Base-by-base conservation (phyloP, 23 red algal species). In the Chondrus crispus region DNA sequence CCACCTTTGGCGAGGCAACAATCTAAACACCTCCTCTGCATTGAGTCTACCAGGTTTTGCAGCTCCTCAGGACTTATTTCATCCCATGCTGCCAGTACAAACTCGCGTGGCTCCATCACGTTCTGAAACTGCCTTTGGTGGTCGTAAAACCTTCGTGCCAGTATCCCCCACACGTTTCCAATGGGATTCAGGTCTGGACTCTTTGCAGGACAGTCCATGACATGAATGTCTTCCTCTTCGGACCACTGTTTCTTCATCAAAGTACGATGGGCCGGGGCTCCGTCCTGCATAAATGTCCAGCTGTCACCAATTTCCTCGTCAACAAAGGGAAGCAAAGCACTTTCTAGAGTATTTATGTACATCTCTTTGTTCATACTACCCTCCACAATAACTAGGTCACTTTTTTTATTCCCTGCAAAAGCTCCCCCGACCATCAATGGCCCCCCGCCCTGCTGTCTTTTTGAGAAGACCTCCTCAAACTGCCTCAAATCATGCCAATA, bases 51-150 rank as follows among this genome's bases (percentile, higher is more conserved):
- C n/a, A n/a, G n/a, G n/a, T n/a, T n/a, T n/a, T n/a, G n/a, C n/a
- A n/a, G n/a, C n/a, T n/a, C n/a, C n/a, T n/a, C n/a, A n/a, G n/a
- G n/a, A n/a, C n/a, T n/a, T n/a, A n/a, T n/a, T n/a, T n/a, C n/a
- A n/a, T n/a, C n/a, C n/a, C n/a, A n/a, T n/a, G n/a, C n/a, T n/a
- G n/a, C n/a, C n/a, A n/a, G n/a, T n/a, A n/a, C n/a, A n/a, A n/a
- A n/a, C n/a, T n/a, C n/a, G n/a, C n/a, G n/a, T n/a, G n/a, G n/a
- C n/a, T n/a, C n/a, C n/a, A n/a, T n/a, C n/a, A n/a, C n/a, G n/a
- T n/a, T n/a, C n/a, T 76, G 7, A 76, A 76, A 76, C 71, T 76
- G 5, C n/a, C 71, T 4, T 38, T 76, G 71, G 44, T 76, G 28
- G 28, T 7, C 71, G 44, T 76, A 48, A 38, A 76, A n/a, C 71